phyloP scores from a whole-genome alignment of 2,329 filamentous ascomycete species.

The Verticillium zaregamsianum region DNA sequence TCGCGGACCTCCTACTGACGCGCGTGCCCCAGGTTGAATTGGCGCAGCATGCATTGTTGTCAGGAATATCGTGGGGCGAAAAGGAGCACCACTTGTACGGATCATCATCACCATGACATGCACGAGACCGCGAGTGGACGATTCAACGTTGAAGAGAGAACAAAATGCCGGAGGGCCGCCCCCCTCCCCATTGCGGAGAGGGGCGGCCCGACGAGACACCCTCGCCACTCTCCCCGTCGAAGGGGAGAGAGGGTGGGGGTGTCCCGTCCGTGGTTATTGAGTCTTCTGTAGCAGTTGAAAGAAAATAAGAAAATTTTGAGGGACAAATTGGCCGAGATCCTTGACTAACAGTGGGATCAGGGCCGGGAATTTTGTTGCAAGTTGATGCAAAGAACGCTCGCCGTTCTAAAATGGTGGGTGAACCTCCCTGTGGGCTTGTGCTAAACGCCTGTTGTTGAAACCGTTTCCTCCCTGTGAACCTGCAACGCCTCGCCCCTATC shows the following conservation, averaged over 20 bases:
- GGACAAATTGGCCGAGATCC: neutral
- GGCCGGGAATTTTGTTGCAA: neutral
- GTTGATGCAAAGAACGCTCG: slow-evolving; percentile 11
- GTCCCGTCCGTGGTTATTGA: neutral
- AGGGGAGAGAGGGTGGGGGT: too few relatives aligned
- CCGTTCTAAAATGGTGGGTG: neutral
- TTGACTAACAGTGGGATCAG: neutral
- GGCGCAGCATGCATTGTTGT: neutral
- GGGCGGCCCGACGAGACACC: neutral
- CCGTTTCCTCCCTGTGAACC: slow-evolving; percentile 34
- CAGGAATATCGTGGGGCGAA: neutral
- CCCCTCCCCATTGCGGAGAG: neutral
- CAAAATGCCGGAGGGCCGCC: neutral
- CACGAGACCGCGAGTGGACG: neutral
- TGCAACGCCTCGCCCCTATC: slow-evolving; percentile 37
- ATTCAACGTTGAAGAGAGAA: neutral
- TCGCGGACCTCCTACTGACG: neutral
- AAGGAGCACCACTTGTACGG: neutral
- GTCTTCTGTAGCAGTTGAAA: neutral
- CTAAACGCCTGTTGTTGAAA: slow-evolving; percentile 52
- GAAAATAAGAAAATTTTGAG: neutral
- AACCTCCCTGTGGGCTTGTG: slow-evolving; percentile 22
- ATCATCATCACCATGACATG: neutral
- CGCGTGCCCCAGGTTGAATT: neutral
- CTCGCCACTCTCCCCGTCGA: too few relatives aligned